A percentile compares a stretch with the other conserved stretches of the same genome.
These are phyloP conservation scores for Fennellomyces sp. DNA, from an alignment of 371 early-diverging fungal genomes.

Conservation along the genomic window DNA sequence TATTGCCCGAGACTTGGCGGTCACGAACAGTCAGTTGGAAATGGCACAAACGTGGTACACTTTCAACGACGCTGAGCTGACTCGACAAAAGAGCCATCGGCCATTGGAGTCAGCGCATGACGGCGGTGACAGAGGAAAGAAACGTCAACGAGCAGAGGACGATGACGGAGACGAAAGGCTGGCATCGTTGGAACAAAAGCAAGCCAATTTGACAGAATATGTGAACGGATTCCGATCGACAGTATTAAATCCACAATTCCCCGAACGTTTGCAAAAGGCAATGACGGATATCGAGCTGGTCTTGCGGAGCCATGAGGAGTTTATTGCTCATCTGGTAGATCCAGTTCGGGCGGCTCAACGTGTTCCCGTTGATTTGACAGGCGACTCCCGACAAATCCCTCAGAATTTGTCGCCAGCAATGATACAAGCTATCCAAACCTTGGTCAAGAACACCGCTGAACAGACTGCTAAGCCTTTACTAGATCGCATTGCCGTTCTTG, in stretches of 20 bases:
- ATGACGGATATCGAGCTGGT: slow-evolving; percentile 3
- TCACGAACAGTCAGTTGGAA: not conserved
- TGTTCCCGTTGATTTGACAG: not conserved
- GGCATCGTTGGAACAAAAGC: slow-evolving; percentile 1
- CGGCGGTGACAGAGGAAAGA: not conserved
- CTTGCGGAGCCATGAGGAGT: slow-evolving; percentile 10
- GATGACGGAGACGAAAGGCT: not conserved
- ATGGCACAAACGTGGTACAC: not conserved
- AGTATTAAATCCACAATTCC: slow-evolving; percentile 14
- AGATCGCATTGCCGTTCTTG: not conserved
- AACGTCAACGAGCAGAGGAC: not conserved
- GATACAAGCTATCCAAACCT: slow-evolving; percentile 8
- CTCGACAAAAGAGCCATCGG: not conserved
- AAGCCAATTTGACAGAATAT: slow-evolving; percentile 11
- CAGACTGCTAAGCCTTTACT: slow-evolving; percentile 7
- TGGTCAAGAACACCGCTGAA: slow-evolving; percentile 5
- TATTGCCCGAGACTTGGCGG: not conserved
- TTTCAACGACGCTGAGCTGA: not conserved
- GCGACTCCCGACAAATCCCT: not conserved
- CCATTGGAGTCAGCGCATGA: no score
- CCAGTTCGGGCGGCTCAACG: slow-evolving; percentile 11
- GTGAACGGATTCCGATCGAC: slow-evolving; percentile 17
- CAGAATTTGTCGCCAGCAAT: slow-evolving; percentile 10
- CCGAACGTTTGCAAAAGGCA: slow-evolving; percentile 1
- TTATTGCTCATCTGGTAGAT: slow-evolving; percentile 17